Base-by-base conservation (phyloP, 2,329 filamentous ascomycete species). In the Colletotrichum spinosum region DNA sequence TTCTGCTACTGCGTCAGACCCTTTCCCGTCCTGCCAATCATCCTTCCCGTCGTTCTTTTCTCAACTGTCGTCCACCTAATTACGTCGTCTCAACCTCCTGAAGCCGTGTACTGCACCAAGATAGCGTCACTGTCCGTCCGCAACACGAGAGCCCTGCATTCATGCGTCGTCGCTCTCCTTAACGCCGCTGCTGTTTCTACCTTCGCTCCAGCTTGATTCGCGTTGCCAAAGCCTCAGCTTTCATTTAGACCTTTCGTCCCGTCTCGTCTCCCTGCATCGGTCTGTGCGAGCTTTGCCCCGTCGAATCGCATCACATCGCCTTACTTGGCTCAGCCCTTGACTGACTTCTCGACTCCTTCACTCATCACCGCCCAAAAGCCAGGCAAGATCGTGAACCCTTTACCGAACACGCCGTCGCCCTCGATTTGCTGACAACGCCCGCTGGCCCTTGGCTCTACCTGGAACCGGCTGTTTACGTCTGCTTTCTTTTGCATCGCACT, bases 1-100 rank as follows among this genome's bases (percentile, higher is more conserved):
- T 46, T 48, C 15, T 42, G 49, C 25, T 49, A 41, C 55, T 60
- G 60, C 55, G 60, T 65, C 60, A 65, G 60, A 55, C 64, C 59
- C 60, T 60, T 59, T 45, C 44, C 44, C 54, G 60, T 35, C 50
- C 64, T 67, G 55, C 64, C 64, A 67, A 67, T 65, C 60, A 67
- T 55, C 54, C 54, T 65, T 65, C 55, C 60, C 60, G 38, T 60
- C 60, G 9, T 52, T 63, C 55, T 50, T 39, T 39, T 52, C 35
- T 34, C 58, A 62, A 44, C 53, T 48, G 58, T 57, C 59, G 41
- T 56, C 57, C 25, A 25, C 42, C 38, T 51, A 25, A 25, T 25
- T 25, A 46, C 59, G 33, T 66, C 58, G 48, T 66, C 63, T 66
- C 53, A 66, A 63, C 58, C 62, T 65, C 41, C 11, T 62, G 46